phyloP scores from a whole-genome alignment of 306 rosid genomes.

The Inga leiocalycina region DNA sequence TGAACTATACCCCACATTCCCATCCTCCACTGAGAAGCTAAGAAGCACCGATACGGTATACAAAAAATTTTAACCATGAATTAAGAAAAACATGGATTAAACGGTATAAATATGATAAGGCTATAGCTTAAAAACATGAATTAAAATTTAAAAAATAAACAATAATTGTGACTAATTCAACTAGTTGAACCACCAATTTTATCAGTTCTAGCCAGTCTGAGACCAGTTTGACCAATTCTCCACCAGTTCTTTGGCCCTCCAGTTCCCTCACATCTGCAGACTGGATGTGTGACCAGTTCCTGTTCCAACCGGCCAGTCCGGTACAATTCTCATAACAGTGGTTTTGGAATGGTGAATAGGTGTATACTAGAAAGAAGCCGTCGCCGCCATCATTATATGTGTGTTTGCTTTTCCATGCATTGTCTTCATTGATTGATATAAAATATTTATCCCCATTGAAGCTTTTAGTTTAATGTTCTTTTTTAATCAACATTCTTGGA shows the following conservation, averaged over 20 bases:
- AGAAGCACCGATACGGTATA: neutral
- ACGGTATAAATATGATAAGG: neutral
- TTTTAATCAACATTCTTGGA: conserved; percentile 32
- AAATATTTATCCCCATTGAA: neutral
- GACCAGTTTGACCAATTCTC: neutral
- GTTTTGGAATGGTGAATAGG: neutral
- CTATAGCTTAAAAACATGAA: neutral
- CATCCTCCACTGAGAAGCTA: neutral
- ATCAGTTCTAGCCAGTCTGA: neutral
- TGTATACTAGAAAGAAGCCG: neutral
- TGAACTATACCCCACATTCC: neutral
- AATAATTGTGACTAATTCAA: too few species aligned
- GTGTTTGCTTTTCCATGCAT: neutral
- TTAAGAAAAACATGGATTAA: neutral
- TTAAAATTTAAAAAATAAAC: too few species aligned
- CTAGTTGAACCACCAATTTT: neutral
- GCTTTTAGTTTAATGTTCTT: conserved; percentile 5
- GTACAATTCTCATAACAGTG: neutral
- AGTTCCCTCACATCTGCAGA: neutral
- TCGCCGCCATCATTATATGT: neutral
- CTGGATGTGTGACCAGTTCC: neutral
- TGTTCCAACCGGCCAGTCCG: neutral
- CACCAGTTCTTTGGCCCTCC: neutral
- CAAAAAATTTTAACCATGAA: too few species aligned
- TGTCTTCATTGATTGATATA: neutral